These are phyloP conservation scores for Kewa caespitosa DNA, from an alignment of 179 eudicot species.

Conservation along the genomic window DNA sequence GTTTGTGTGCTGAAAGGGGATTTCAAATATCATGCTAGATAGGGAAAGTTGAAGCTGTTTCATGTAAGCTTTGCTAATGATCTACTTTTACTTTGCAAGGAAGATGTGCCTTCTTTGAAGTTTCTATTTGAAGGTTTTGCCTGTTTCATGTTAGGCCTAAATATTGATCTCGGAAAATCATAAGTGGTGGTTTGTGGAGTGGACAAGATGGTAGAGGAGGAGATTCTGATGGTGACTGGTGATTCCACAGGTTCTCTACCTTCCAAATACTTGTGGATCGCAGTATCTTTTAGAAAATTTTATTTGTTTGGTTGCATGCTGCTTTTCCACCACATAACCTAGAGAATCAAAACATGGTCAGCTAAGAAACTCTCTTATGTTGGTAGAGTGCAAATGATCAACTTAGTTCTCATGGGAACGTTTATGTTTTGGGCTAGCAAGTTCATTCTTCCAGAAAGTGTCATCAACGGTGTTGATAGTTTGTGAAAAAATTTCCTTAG, in stretches of 20 bases:
- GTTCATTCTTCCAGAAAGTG: not conserved
- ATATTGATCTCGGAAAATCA: not conserved
- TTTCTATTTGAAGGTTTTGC: not conserved
- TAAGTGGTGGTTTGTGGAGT: not conserved
- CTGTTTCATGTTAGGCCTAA: not conserved
- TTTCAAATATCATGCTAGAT: not conserved
- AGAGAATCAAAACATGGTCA: not conserved
- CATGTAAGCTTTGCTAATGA: not conserved
- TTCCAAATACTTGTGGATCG: not conserved
- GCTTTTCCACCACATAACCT: not conserved
- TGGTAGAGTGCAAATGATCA: not conserved
- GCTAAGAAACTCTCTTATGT: not conserved
- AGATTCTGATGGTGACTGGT: not conserved
- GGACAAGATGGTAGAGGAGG: not conserved
- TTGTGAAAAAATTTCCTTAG: not conserved
- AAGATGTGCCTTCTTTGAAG: not conserved
- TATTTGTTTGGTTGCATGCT: not conserved
- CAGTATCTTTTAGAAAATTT: not conserved
- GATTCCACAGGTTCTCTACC: not conserved
- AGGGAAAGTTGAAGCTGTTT: not conserved
- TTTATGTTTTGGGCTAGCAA: not conserved
- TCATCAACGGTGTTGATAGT: not conserved
- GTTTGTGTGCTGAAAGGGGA: not conserved
- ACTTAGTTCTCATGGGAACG: not conserved
- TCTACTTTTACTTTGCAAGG: not conserved